phyloP scores from a whole-genome alignment of 2,329 filamentous ascomycete species.

The Fusarium marasasianum region DNA sequence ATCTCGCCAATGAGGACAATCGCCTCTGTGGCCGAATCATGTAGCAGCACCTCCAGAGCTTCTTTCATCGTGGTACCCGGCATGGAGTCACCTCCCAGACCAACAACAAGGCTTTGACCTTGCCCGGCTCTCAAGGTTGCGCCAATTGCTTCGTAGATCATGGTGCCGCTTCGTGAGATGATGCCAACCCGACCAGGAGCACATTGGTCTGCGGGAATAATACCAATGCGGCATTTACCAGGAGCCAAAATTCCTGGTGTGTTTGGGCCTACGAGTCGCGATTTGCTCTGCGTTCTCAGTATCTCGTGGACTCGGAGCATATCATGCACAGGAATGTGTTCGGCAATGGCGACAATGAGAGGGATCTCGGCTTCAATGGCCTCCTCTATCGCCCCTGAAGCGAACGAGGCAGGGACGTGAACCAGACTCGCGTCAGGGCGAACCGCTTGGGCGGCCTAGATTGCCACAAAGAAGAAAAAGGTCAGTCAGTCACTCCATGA shows the following conservation, averaged over 20 bases:
- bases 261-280: neutral
- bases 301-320: neutral
- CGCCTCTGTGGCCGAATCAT: neutral
- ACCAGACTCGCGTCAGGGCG: neutral
- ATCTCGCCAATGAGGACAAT: neutral
- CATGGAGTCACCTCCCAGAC: neutral
- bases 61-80: neutral
- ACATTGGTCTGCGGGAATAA: neutral
- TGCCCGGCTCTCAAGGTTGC: neutral
- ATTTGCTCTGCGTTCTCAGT: neutral
- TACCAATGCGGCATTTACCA: neutral
- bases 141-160: neutral
- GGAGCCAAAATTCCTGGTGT: neutral
- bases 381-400: neutral
- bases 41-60: neutral
- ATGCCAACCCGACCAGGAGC: neutral
- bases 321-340: neutral
- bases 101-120: neutral
- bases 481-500: neutral
- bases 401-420: neutral
- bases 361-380: neutral
- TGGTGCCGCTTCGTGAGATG: neutral
- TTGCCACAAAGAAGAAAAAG: neutral
- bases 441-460: neutral
- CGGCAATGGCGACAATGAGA: neutral